Evolutionary conservation across 305 asterid species (phyloP).

Genomic region (Fraxinus floribunda): DNA sequence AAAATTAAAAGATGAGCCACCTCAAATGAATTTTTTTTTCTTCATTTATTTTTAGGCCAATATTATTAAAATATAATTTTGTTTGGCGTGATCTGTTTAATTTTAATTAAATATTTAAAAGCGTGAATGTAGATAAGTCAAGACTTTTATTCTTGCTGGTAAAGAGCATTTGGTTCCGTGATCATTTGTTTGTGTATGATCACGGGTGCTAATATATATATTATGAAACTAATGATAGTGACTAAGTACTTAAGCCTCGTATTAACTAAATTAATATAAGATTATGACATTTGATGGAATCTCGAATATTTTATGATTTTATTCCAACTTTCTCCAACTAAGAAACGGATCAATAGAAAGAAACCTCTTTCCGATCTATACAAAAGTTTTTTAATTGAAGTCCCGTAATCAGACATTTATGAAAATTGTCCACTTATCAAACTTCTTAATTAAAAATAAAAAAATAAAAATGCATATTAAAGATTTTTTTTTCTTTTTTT

Average conservation of each 20-base stretch:
- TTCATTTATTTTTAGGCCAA: neutral
- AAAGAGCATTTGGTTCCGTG: slow-evolving; percentile 9
- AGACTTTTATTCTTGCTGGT: slow-evolving; percentile 1
- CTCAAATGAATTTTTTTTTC: neutral
- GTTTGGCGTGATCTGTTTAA: neutral
- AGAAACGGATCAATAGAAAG: neutral
- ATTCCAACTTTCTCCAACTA: slow-evolving; percentile 21
- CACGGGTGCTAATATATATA: slow-evolving; percentile 4
- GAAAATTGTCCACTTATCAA: neutral
- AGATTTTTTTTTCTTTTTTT: too few relatives aligned
- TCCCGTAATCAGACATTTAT: neutral
- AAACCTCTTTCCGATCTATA: neutral
- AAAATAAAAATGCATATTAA: too few relatives aligned
- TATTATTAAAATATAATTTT: neutral
- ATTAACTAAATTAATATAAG: too few relatives aligned
- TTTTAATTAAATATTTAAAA: slow-evolving; percentile 16
- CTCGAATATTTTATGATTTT: slow-evolving; percentile 25
- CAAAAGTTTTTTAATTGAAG: neutral
- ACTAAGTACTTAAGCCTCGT: slow-evolving; percentile 23
- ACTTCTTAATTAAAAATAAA: neutral
- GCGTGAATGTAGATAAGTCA: slow-evolving; percentile 31
- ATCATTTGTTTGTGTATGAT: neutral
- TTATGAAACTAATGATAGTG: slow-evolving; percentile 12
- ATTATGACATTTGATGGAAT: slow-evolving; percentile 33
- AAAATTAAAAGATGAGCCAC: neutral